Evolutionary conservation across 192 early-diverging fungal genomes (phyloP).

Genomic region (Dissophora ornata): DNA sequence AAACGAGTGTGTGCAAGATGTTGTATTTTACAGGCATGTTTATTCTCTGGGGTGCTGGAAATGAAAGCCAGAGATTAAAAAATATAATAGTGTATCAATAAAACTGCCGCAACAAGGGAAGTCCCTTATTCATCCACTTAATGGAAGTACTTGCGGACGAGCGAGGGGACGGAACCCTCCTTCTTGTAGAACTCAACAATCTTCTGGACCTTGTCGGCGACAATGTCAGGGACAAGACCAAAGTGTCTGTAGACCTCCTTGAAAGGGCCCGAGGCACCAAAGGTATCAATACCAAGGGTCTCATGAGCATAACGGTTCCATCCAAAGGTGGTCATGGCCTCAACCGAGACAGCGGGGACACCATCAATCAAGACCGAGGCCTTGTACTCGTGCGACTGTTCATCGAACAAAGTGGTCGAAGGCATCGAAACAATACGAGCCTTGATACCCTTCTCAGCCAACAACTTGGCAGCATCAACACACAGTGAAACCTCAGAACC

Average conservation of each 20-base stretch:
- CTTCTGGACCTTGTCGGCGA: constrained; percentile 83
- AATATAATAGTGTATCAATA: no score
- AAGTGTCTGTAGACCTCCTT: constrained; percentile 86
- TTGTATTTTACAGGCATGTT: no score
- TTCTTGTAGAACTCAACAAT: constrained; percentile 82
- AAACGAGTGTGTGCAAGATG: no score
- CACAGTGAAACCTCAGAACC: constrained; percentile 95
- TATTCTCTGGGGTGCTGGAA: no score
- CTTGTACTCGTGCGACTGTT: constrained; percentile 84
- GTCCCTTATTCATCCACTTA: constrained; percentile 11
- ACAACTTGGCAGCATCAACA: constrained; percentile 88
- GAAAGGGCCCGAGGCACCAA: constrained; percentile 90
- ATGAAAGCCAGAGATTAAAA: no score
- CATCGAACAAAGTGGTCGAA: constrained; percentile 90
- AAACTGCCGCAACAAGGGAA: no score
- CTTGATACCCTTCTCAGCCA: constrained; percentile 68
- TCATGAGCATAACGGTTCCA: constrained; percentile 95
- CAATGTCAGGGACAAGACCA: constrained; percentile 79
- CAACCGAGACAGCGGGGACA: constrained; percentile 87
- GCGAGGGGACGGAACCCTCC: constrained; percentile 57
- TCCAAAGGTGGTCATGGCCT: constrained; percentile 89
- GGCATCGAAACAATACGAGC: constrained; percentile 96
- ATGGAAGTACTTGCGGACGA: constrained; percentile 57
- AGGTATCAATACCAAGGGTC: constrained; percentile 88
- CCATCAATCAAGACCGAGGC: constrained; percentile 83